phyloP scores from a whole-genome alignment of 352 stramenopile species.

The Phytophthora pisi region DNA sequence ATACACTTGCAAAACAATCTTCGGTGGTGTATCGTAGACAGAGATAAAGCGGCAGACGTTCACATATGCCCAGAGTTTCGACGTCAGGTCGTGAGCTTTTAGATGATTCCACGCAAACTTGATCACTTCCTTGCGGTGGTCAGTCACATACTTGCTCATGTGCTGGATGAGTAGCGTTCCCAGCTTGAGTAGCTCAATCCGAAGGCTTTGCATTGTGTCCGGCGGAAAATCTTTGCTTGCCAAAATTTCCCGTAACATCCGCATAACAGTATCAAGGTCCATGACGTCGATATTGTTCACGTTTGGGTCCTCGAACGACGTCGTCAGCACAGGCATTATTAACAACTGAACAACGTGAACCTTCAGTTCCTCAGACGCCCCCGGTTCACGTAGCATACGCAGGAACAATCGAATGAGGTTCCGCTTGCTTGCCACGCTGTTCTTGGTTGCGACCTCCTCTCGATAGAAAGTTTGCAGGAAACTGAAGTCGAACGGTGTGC shows the following conservation, averaged over 20 bases:
- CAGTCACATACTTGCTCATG: slow-evolving; percentile 92
- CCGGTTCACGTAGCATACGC: slow-evolving; percentile 78
- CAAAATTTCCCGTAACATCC: slow-evolving; percentile 89
- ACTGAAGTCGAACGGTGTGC: slow-evolving; percentile 93
- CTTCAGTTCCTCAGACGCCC: slow-evolving; percentile 89
- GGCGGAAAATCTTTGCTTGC: slow-evolving; percentile 81
- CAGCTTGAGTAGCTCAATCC: slow-evolving; percentile 94
- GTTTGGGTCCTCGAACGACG: slow-evolving; percentile 81
- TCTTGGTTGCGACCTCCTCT: slow-evolving; percentile 79
- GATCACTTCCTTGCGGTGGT: slow-evolving; percentile 97
- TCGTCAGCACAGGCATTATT: slow-evolving; percentile 93
- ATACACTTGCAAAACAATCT: slow-evolving; percentile 98
- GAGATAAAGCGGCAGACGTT: slow-evolving; percentile 97
- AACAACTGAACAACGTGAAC: slow-evolving; percentile 93
- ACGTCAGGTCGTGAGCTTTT: slow-evolving; percentile 94
- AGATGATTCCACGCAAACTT: slow-evolving; percentile 98
- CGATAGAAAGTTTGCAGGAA: slow-evolving; percentile 93
- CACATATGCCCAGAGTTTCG: slow-evolving; percentile 98
- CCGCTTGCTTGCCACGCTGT: slow-evolving; percentile 73
- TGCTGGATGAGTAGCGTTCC: slow-evolving; percentile 96
- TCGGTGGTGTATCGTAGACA: slow-evolving; percentile 95
- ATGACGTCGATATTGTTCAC: slow-evolving; percentile 87
- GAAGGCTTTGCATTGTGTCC: slow-evolving; percentile 78
- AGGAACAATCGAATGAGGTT: slow-evolving; percentile 92
- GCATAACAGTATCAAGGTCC: slow-evolving; percentile 86